A percentile compares a stretch with the other conserved stretches of the same genome.
Conservation (phyloP, 768 basidiomycete genomes). For the Psilocybe cyanescens region DNA sequence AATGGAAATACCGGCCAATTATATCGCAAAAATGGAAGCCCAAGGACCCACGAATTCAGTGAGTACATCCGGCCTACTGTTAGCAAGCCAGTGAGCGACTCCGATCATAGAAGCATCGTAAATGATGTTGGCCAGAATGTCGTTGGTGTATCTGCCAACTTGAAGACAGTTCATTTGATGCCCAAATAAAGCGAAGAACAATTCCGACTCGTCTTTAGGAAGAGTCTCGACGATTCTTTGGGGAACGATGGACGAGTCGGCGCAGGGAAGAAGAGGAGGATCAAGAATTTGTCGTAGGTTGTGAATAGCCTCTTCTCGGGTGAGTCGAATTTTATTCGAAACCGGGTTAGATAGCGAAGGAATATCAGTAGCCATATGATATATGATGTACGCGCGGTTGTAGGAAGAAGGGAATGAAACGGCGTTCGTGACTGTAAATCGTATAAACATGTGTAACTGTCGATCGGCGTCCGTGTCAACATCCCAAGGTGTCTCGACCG, state of each 20-base stretch:
- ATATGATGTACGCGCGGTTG: slow-evolving; percentile 26
- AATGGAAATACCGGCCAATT: no score
- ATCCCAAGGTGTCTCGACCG: slow-evolving; percentile 6
- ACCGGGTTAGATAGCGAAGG: slow-evolving; percentile 19
- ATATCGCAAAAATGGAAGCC: neutral
- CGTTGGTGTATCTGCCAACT: slow-evolving; percentile 17
- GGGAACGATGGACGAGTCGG: neutral
- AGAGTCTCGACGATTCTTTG: slow-evolving; percentile 19
- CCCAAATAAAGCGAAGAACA: slow-evolving; percentile 25
- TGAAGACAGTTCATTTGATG: slow-evolving; percentile 15
- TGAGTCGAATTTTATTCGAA: slow-evolving; percentile 18
- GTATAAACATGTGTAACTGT: slow-evolving; percentile 19
- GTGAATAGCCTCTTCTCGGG: slow-evolving; percentile 11
- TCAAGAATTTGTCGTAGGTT: slow-evolving; percentile 13
- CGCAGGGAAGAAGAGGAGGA: slow-evolving; percentile 12
- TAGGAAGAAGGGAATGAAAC: slow-evolving; percentile 24
- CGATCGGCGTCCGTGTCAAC: slow-evolving; percentile 19
- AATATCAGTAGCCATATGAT: slow-evolving; percentile 24
- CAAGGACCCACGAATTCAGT: slow-evolving; percentile 11
- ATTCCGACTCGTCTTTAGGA: slow-evolving; percentile 20
- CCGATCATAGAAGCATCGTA: slow-evolving; percentile 30
- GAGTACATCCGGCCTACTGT: slow-evolving; percentile 21
- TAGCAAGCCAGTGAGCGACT: slow-evolving; percentile 25
- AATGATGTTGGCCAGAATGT: slow-evolving; percentile 23
- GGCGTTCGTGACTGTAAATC: slow-evolving; percentile 11